Evolutionary conservation across 805 yeast species (phyloP), one percentile per base, ranked within the genome.

Genomic region (Lipomyces yamadae): DNA sequence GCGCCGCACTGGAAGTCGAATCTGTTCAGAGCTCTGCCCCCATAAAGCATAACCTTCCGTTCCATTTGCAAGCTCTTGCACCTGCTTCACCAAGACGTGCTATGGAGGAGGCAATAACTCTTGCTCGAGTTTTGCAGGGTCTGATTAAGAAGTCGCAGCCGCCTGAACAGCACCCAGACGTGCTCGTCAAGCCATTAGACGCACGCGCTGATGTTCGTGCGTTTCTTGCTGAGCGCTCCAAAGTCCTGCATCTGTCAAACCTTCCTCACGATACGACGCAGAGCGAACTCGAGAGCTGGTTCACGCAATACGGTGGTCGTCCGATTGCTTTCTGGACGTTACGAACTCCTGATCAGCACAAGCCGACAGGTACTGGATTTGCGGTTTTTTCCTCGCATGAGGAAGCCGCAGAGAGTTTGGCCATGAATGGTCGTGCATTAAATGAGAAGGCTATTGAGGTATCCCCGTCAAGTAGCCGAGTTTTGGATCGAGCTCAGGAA

Each of bases 311-410:
- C 76, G 96, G 96, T 2, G 89, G 91, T 1, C 83, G 93, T 60
- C 96, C 97, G 1, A 83, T 90, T 60, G 95, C 96, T 11, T 91
- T 92, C 76, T 92, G 97, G 97, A 87, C 95, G 0, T 81, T 92
- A 61, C 88, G 87, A 74, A 83, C 85, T n/a, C 83, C 87, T 33
- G 88, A 83, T 60, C 82, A 81, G 64, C 81, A 80, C 63, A 83
- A 81, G 71, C 81, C 88, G 63, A 78, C 83, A 10, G 79, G 85
- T 18, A 82, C 91, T 3, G 98, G 97, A 0, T 93, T 92, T 81
- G 96, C 91, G 1, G 89, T 92, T 8, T 92, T 92, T 76, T 82
- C 88, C 2, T 83, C 89, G 2, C 97, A 92, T 77, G 96, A 91
- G 73, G 96, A 90, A 72, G 97, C 98, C 0, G 80, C 86, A 0